Conservation (phyloP, 2,329 filamentous ascomycete species). For the Tricladium varicosporioides region DNA sequence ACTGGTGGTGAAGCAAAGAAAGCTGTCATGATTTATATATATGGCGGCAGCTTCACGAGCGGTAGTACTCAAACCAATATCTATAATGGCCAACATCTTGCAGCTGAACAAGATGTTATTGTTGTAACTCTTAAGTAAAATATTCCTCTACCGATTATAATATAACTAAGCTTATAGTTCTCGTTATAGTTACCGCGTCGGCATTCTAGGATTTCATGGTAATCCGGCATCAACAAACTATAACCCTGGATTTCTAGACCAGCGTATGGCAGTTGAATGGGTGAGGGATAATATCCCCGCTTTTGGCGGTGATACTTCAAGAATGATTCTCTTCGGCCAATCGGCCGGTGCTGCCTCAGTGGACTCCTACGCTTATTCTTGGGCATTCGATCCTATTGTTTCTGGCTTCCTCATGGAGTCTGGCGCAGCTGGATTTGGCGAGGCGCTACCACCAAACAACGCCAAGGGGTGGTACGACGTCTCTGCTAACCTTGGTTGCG, state of each 20-base stretch:
- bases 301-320: conserved; percentile 38
- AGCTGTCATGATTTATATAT: conserved; percentile 42
- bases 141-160: too few relatives aligned
- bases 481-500: conserved; percentile 20
- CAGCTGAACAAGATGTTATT: conserved; percentile 39
- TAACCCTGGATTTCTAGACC: conserved; percentile 52
- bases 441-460: conserved; percentile 35
- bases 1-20: conserved; percentile 29
- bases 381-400: conserved; percentile 21
- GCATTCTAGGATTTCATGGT: conserved; percentile 20
- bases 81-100: conserved; percentile 42
- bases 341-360: conserved; percentile 51
- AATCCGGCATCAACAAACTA: not conserved
- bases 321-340: conserved; percentile 58
- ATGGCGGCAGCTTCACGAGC: conserved; percentile 39
- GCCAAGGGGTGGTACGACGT: conserved; percentile 19
- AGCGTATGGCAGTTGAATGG: conserved; percentile 38
- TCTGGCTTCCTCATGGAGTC: conserved; percentile 26
- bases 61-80: conserved; percentile 38
- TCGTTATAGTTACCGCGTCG: conserved; percentile 40
- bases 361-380: conserved; percentile 11
- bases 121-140: conserved; percentile 45
- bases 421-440: conserved; percentile 33
- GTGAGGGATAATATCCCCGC: conserved; percentile 36
- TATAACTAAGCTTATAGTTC: not conserved